phyloP scores from a whole-genome alignment of 2,329 filamentous ascomycete genomes.

The Fusarium xylarioides region DNA sequence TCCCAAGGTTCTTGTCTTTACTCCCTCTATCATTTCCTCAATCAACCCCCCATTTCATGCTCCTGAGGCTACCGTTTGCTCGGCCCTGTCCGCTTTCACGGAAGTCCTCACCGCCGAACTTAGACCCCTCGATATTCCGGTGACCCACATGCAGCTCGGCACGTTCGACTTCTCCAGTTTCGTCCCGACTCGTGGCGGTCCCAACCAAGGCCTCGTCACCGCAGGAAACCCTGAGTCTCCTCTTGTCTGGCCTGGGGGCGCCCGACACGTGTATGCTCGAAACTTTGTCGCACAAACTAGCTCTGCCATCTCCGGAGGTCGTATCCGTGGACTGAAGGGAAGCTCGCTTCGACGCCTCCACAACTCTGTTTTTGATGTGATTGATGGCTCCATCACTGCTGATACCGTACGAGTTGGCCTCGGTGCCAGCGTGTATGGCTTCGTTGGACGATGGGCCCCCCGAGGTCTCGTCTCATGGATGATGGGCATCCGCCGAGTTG shows the following conservation, averaged over 20 bases:
- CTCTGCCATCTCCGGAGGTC: slow-evolving; percentile 65
- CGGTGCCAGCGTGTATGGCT: slow-evolving; percentile 83
- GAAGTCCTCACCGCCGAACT: slow-evolving; percentile 83
- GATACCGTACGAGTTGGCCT: slow-evolving; percentile 81
- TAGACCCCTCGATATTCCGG: slow-evolving; percentile 75
- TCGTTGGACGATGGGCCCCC: slow-evolving; percentile 85
- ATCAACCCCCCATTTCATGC: slow-evolving; percentile 83
- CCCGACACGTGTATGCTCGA: slow-evolving; percentile 67
- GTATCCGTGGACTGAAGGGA: slow-evolving; percentile 69
- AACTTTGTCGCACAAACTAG: slow-evolving; percentile 67
- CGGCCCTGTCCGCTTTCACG: slow-evolving; percentile 86
- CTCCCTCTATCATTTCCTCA: slow-evolving; percentile 81
- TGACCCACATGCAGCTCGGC: slow-evolving; percentile 89
- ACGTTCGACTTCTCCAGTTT: slow-evolving; percentile 85
- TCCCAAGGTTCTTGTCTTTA: slow-evolving; percentile 79
- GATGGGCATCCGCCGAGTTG: slow-evolving; percentile 78
- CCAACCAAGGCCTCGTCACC: slow-evolving; percentile 51
- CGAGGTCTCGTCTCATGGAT: slow-evolving; percentile 86
- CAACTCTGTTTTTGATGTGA: slow-evolving; percentile 88
- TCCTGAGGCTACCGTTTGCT: slow-evolving; percentile 85
- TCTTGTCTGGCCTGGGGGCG: slow-evolving; percentile 70
- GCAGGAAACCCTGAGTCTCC: slow-evolving; percentile 57
- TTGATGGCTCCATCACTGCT: slow-evolving; percentile 70
- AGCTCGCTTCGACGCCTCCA: slow-evolving; percentile 82
- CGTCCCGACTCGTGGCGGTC: slow-evolving; percentile 55